Evolutionary conservation across 345 rosid genomes (phyloP).

Genomic region (Punica granatum): DNA sequence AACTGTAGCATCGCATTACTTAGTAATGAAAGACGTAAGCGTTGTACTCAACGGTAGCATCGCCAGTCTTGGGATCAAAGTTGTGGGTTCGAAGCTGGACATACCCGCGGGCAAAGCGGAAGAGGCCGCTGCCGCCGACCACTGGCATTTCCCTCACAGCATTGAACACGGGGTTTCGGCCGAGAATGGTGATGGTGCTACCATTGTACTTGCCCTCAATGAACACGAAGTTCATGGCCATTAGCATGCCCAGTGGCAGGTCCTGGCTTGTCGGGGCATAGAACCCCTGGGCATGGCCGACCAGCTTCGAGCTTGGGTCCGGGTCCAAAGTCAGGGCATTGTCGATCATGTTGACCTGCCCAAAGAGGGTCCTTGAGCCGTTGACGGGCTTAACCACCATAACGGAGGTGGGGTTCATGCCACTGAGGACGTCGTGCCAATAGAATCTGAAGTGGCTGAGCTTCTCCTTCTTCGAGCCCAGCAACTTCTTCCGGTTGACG

Average conservation of each 20-base stretch:
- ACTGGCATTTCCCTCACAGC: conserved; percentile 70
- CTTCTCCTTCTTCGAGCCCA: conserved; percentile 31
- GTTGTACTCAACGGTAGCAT: conserved; percentile 45
- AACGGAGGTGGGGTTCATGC: conserved; percentile 41
- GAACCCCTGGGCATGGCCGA: conserved; percentile 74
- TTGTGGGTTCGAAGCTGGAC: conserved; percentile 39
- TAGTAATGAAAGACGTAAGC: conserved; percentile 48
- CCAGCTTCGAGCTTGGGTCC: conserved; percentile 40
- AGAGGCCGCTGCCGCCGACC: conserved; percentile 62
- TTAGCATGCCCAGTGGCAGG: conserved; percentile 56
- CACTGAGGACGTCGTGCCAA: conserved; percentile 60
- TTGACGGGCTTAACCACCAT: conserved; percentile 31
- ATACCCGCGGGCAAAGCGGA: conserved; percentile 72
- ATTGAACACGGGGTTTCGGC: conserved; percentile 45
- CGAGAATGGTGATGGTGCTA: conserved; percentile 52
- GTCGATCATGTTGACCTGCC: conserved; percentile 50
- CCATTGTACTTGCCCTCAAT: conserved; percentile 12
- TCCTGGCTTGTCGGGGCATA: conserved; percentile 51
- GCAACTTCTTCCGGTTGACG: conserved; percentile 17
- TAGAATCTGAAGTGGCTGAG: conserved; percentile 51
- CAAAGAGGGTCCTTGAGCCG: conserved; percentile 26
- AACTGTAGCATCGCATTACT: conserved; percentile 34
- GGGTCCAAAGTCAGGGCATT: conserved; percentile 53
- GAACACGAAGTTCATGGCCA: conserved; percentile 69
- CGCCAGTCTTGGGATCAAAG: conserved; percentile 22